phyloP scores from a whole-genome alignment of 1,139 yeast species.

The Pichia sp. region DNA sequence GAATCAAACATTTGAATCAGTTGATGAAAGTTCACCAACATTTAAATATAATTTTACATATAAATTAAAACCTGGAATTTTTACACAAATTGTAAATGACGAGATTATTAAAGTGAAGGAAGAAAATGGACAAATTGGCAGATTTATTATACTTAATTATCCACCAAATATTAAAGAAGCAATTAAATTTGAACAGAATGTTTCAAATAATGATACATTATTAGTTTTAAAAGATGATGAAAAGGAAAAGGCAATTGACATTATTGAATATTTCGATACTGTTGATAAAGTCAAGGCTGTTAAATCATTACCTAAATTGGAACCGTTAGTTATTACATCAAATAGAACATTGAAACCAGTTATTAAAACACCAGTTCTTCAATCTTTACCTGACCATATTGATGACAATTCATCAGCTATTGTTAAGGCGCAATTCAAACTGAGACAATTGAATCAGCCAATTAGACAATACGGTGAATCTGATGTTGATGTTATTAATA shows the following conservation, averaged over 20 bases:
- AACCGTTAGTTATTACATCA: constrained; percentile 9
- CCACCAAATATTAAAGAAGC: constrained; percentile 59
- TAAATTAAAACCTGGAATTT: constrained; percentile 49
- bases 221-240: constrained; percentile 18
- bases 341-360: neutral
- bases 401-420: constrained; percentile 16
- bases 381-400: constrained; percentile 11
- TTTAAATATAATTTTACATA: constrained; percentile 29
- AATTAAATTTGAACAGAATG: constrained; percentile 53
- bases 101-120: constrained; percentile 34
- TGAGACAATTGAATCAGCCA: constrained; percentile 26
- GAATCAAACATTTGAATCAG: constrained; percentile 26
- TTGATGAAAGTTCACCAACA: constrained; percentile 21
- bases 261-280: constrained; percentile 53
- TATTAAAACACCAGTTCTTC: neutral
- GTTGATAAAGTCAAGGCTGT: constrained; percentile 42
- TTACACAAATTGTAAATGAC: constrained; percentile 50
- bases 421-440: constrained; percentile 21
- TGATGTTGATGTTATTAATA: constrained; percentile 29
- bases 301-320: constrained; percentile 14
- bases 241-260: constrained; percentile 28
- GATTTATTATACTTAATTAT: constrained; percentile 44
- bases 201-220: constrained; percentile 38
- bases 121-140: constrained; percentile 37
- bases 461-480: constrained; percentile 22